Evolutionary conservation across 2,329 filamentous ascomycete species (phyloP), one percentile per base, ranked within the genome.

Genomic region (Albophoma yamanashiensis): DNA sequence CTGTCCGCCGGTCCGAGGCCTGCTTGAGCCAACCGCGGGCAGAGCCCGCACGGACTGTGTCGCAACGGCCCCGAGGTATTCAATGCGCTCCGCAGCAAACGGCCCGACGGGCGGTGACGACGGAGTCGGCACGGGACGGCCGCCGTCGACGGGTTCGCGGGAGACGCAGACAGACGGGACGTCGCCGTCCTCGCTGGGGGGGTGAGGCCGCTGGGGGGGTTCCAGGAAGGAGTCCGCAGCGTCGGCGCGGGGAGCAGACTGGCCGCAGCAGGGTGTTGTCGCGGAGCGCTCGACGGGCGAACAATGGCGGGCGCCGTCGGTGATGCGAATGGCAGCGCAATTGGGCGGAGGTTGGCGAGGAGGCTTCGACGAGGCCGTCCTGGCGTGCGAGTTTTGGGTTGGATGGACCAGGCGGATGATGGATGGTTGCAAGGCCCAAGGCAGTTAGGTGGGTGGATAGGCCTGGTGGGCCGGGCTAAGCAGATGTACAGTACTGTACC

Each of bases 401-500:
- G 55, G 42, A 56, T 34, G 31, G 55, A 27, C n/a, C 15, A 56
- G 58, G 39, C n/a, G 56, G 55, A 38, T 20, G 55, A 38, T 20
- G 43, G 55, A 36, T 57, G 55, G 55, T 7, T 42, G 55, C 25
- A 43, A 17, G 55, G 55, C 17, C 25, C 5, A 38, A 34, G 55
- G 25, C 22, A 50, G 38, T 27, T 11, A 50, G 38, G n/a, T 11
- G 47, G 38, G n/a, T 11, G 47, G 61, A 63, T 56, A 42, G 60
- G 42, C 57, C 47, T 39, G 60, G 60, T 59, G 61, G 63, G 60
- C 58, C 58, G 39, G 60, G 59, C 56, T 52, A 57, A 56, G 34
- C 27, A 31, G 27, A 31, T 31, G 27, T 31, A 60, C 59, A 22
- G 40, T 43, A 43, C 40, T 43, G 17, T 62, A 52, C 56, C 59